These are phyloP conservation scores for Yamadazyma dushanensis DNA, from an alignment of 1,139 yeast genomes.

Conservation along the genomic window DNA sequence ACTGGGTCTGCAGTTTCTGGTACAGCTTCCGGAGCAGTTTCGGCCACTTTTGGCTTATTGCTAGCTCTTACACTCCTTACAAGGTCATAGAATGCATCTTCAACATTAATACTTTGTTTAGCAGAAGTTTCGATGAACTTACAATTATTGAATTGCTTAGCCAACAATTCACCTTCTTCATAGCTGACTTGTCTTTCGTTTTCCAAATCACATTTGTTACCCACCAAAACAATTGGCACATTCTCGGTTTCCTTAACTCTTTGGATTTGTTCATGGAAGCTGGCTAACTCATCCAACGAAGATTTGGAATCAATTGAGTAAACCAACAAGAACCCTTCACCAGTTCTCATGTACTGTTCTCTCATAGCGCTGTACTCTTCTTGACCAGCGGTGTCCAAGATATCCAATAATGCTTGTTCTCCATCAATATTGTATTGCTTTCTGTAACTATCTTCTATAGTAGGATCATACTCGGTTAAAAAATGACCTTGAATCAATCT, in stretches of 20 bases:
- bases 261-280: constrained; percentile 79
- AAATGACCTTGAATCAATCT: constrained; percentile 89
- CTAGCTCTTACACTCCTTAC: constrained; percentile 56
- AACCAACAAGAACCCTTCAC: constrained; percentile 85
- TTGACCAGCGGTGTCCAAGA: constrained; percentile 97
- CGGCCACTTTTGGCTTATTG: constrained; percentile 11
- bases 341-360: constrained; percentile 91
- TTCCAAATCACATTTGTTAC: constrained; percentile 60
- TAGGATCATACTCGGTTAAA: constrained; percentile 96
- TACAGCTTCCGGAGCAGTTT: constrained; percentile 8
- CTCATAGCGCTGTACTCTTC: constrained; percentile 97
- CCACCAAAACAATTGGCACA: constrained; percentile 74
- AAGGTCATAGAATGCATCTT: constrained; percentile 80
- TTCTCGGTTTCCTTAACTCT: constrained; percentile 79
- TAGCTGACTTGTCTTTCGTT: constrained; percentile 79
- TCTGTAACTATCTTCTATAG: constrained; percentile 80
- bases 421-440: constrained; percentile 56
- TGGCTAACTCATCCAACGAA: constrained; percentile 75
- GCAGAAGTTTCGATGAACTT: constrained; percentile 93
- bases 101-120: constrained; percentile 89
- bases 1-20: constrained; percentile 6
- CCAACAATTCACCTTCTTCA: constrained; percentile 80
- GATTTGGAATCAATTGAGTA: constrained; percentile 80
- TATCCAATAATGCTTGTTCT: constrained; percentile 58
- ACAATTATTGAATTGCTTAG: constrained; percentile 68